Percentiles rank a stretch among this genome's conserved stretches.
phyloP scores from a whole-genome alignment of 2,329 filamentous ascomycete species.

The Botrytis paeoniae region DNA sequence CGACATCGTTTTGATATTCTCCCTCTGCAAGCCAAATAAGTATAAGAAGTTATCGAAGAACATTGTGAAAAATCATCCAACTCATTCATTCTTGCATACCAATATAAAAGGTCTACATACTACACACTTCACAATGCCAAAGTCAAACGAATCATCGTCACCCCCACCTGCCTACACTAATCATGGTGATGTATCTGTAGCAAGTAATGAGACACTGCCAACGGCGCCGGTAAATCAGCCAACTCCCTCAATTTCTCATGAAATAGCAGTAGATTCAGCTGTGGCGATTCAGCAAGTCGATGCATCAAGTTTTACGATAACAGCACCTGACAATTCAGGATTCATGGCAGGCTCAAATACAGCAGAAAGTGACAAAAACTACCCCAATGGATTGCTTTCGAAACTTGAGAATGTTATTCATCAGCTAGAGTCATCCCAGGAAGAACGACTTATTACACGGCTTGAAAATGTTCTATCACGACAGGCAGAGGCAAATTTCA shows the following conservation, averaged over 20 bases:
- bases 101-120: not conserved
- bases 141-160: not conserved
- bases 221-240: not conserved
- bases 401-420: conserved; percentile 3
- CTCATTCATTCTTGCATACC: not conserved
- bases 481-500: not conserved
- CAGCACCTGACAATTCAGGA: not conserved
- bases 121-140: not conserved
- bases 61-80: not conserved
- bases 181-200: not conserved
- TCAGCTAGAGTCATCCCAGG: not conserved
- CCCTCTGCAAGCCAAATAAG: not conserved
- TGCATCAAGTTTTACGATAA: not conserved
- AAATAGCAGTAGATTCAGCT: not conserved
- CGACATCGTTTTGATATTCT: not conserved
- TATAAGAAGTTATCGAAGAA: not conserved
- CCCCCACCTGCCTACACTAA: conserved; percentile 8
- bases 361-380: not conserved
- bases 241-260: not conserved
- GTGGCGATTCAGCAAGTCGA: not conserved
- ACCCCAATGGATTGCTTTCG: not conserved
- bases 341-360: not conserved
- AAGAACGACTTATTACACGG: conserved; percentile 4
- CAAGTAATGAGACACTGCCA: not conserved
- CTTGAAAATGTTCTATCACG: not conserved